Conservation (phyloP, 208 protist genomes). For the Leishmania tarentolae region DNA sequence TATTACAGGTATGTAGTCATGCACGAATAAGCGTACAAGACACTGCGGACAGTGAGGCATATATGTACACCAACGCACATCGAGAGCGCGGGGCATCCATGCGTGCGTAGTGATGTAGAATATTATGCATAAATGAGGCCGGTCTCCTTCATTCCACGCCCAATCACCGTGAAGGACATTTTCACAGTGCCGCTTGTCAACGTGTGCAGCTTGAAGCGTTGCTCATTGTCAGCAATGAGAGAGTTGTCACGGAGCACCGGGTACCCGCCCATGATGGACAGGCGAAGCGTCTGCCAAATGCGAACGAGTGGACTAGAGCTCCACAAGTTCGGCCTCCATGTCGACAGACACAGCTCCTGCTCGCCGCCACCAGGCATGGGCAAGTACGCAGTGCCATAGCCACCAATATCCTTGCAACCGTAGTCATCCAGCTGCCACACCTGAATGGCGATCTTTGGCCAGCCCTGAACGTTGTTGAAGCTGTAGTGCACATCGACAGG, state of each 20-base stretch:
- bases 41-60: neutral
- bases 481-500: constrained; percentile 88
- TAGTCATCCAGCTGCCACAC: constrained; percentile 90
- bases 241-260: constrained; percentile 84
- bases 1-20: neutral
- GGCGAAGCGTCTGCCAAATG: constrained; percentile 57
- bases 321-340: constrained; percentile 85
- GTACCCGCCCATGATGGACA: constrained; percentile 77
- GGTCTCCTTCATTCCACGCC: constrained; percentile 62
- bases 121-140: constrained; percentile 39
- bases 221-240: constrained; percentile 81
- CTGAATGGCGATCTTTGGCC: constrained; percentile 90
- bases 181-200: constrained; percentile 71
- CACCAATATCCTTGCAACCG: constrained; percentile 83
- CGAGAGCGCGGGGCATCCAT: neutral
- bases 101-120: neutral
- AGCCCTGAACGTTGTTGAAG: constrained; percentile 74
- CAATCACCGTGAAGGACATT: constrained; percentile 71
- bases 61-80: neutral
- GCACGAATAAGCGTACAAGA: neutral
- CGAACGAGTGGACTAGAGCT: constrained; percentile 65
- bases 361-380: constrained; percentile 56
- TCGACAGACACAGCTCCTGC: constrained; percentile 69
- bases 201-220: constrained; percentile 86
- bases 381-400: constrained; percentile 86